These are phyloP conservation scores for Lindgomyces ingoldianus DNA, from an alignment of 495 filamentous ascomycete species.

Conservation along the genomic window DNA sequence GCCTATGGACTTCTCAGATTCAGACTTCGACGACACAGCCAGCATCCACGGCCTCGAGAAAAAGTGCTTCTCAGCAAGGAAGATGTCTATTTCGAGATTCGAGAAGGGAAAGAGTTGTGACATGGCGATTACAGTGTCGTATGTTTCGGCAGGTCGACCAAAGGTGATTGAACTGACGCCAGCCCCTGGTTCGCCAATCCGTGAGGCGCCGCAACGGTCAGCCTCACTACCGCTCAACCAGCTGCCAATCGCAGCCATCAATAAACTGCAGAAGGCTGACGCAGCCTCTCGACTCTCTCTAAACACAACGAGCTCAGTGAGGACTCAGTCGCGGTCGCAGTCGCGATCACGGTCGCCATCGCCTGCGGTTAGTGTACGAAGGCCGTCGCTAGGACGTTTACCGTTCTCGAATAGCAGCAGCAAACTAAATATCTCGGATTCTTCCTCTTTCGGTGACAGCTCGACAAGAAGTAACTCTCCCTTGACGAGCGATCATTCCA, in stretches of 20 bases:
- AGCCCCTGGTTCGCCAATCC: conserved; percentile 25
- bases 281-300: conserved; percentile 24
- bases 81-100: conserved; percentile 21
- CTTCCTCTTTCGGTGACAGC: background rate
- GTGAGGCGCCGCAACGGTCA: conserved; percentile 22
- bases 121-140: conserved; percentile 35
- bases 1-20: conserved; percentile 32
- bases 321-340: conserved; percentile 14
- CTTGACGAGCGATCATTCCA: background rate
- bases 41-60: conserved; percentile 24
- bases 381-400: conserved; percentile 10
- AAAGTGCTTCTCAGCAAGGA: conserved; percentile 15
- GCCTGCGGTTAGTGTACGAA: conserved; percentile 11
- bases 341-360: conserved; percentile 19
- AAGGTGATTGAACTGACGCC: conserved; percentile 35
- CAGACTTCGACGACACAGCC: conserved; percentile 20
- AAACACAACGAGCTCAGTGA: conserved; percentile 3
- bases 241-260: conserved; percentile 23
- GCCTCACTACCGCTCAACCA: conserved; percentile 25
- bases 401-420: conserved; percentile 16
- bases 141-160: conserved; percentile 30
- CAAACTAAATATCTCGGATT: conserved; percentile 10
- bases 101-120: conserved; percentile 32
- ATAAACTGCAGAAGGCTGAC: conserved; percentile 14
- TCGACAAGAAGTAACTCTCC: conserved; percentile 24